Evolutionary conservation across 495 filamentous ascomycete genomes (phyloP).

Genomic region (Penicillium steckii): DNA sequence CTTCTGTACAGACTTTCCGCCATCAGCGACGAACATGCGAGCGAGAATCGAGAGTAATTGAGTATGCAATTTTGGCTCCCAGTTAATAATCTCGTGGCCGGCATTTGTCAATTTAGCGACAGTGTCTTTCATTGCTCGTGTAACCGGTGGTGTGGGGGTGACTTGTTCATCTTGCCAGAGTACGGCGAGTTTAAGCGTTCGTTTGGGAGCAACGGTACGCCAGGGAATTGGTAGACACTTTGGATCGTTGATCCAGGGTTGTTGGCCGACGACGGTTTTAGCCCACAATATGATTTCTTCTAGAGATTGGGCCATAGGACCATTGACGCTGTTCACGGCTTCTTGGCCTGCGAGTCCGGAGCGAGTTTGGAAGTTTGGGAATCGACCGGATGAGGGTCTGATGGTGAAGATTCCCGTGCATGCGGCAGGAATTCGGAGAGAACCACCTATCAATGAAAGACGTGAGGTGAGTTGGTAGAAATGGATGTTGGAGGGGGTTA

Average conservation of each 20-base stretch:
- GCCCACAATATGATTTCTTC: conserved; percentile 2
- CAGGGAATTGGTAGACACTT: conserved; percentile 15
- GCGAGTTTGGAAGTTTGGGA: conserved; percentile 47
- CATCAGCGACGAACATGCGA: neutral
- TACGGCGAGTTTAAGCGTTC: conserved; percentile 54
- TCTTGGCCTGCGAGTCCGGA: conserved; percentile 36
- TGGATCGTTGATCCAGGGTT: conserved; percentile 53
- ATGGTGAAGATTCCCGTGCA: conserved; percentile 38
- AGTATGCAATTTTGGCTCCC: neutral
- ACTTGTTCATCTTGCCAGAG: conserved; percentile 62
- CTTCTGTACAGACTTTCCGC: neutral
- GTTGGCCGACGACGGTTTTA: conserved; percentile 45
- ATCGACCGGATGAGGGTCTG: conserved; percentile 43
- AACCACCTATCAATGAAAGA: neutral
- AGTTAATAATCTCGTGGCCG: conserved; percentile 8
- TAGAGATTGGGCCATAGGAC: conserved; percentile 10
- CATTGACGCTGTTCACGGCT: conserved; percentile 22
- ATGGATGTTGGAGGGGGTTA: conserved; percentile 10
- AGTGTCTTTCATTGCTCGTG: conserved; percentile 51
- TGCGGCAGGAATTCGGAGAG: neutral
- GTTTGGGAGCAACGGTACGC: conserved; percentile 19
- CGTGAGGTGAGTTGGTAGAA: neutral
- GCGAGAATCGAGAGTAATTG: neutral
- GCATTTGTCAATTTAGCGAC: conserved; percentile 40
- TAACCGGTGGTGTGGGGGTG: conserved; percentile 62